Percentiles rank a stretch among this genome's conserved stretches.
Evolutionary conservation across 176 grass and related monocot genomes (phyloP).

Genomic region (Oryza coarctata): DNA sequence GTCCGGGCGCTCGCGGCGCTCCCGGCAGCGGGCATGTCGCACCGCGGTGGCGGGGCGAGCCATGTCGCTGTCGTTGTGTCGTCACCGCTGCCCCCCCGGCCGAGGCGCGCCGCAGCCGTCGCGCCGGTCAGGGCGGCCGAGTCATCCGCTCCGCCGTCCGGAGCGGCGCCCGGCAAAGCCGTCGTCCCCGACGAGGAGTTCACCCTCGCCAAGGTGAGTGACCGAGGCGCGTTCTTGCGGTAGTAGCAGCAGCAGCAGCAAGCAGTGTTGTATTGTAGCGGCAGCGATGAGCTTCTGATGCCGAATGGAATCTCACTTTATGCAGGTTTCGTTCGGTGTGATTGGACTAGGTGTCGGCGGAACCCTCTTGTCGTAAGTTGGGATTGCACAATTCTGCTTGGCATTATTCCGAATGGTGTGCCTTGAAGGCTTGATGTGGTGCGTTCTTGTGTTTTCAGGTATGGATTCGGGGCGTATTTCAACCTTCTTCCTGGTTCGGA

Average conservation of each 20-base stretch:
- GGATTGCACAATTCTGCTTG: background rate
- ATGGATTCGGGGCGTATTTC: slow-evolving; percentile 98
- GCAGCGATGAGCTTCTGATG: background rate
- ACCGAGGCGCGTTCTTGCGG: background rate
- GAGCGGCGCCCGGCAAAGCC: slow-evolving; percentile 42
- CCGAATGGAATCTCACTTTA: background rate
- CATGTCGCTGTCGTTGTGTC: background rate
- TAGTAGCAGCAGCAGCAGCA: background rate
- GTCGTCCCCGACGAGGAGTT: slow-evolving; percentile 71
- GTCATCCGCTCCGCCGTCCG: slow-evolving; percentile 37
- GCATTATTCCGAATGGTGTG: background rate
- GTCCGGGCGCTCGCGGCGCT: slow-evolving; percentile 38
- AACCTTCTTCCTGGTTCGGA: slow-evolving; percentile 87
- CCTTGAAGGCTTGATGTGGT: background rate
- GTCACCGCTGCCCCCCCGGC: background rate
- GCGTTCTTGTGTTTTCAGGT: slow-evolving; percentile 48
- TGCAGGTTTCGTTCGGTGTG: slow-evolving; percentile 83
- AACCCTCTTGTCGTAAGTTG: slow-evolving; percentile 83
- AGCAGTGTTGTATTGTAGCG: background rate
- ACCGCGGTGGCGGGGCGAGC: background rate
- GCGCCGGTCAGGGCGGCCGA: slow-evolving; percentile 48
- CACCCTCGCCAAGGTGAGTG: slow-evolving; percentile 69
- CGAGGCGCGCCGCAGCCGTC: slow-evolving; percentile 5
- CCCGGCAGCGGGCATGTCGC: slow-evolving; percentile 21
- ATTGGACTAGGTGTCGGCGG: slow-evolving; percentile 77